Conservation (phyloP, 2,329 filamentous ascomycete species). For the Hawksworthiomyces lignivorus region DNA sequence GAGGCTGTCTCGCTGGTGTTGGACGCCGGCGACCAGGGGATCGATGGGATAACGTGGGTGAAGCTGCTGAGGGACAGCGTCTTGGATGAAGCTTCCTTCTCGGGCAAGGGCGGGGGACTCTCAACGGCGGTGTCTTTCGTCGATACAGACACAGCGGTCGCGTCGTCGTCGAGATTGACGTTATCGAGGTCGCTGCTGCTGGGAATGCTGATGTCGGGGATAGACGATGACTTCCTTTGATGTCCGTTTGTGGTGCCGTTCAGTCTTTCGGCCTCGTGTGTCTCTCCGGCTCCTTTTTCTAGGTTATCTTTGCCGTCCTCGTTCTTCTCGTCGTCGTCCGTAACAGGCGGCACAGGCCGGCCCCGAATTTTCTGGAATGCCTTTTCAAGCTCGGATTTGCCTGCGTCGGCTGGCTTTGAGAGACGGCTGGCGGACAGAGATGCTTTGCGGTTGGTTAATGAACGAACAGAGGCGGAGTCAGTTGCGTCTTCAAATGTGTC, state of each 20-base stretch:
- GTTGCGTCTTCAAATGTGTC: slow-evolving; percentile 79
- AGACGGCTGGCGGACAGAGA: slow-evolving; percentile 21
- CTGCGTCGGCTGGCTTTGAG: slow-evolving; percentile 20
- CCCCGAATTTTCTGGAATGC: slow-evolving; percentile 15
- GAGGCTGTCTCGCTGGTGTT: slow-evolving; percentile 37
- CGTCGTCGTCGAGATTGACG: slow-evolving; percentile 60
- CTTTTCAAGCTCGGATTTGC: slow-evolving; percentile 22
- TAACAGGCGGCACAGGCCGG: not conserved
- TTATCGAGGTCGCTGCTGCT: slow-evolving; percentile 41
- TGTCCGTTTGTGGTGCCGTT: slow-evolving; percentile 7
- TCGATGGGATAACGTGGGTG: slow-evolving; percentile 61
- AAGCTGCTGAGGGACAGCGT: slow-evolving; percentile 61
- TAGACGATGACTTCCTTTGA: slow-evolving; percentile 28
- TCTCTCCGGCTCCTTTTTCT: too few relatives aligned
- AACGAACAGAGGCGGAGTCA: slow-evolving; percentile 57
- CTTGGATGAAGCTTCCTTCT: slow-evolving; percentile 37
- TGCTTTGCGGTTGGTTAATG: slow-evolving; percentile 46
- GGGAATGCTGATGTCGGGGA: slow-evolving; percentile 36
- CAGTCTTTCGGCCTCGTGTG: too few relatives aligned
- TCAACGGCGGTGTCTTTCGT: slow-evolving; percentile 16
- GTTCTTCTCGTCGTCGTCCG: slow-evolving; percentile 14
- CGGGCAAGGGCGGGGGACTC: slow-evolving; percentile 7
- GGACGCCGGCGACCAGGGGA: slow-evolving; percentile 61
- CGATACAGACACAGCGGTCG: slow-evolving; percentile 19
- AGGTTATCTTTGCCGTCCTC: slow-evolving; percentile 12